Evolutionary conservation across 768 basidiomycete species (phyloP).

Genomic region (Boletus patriciae): DNA sequence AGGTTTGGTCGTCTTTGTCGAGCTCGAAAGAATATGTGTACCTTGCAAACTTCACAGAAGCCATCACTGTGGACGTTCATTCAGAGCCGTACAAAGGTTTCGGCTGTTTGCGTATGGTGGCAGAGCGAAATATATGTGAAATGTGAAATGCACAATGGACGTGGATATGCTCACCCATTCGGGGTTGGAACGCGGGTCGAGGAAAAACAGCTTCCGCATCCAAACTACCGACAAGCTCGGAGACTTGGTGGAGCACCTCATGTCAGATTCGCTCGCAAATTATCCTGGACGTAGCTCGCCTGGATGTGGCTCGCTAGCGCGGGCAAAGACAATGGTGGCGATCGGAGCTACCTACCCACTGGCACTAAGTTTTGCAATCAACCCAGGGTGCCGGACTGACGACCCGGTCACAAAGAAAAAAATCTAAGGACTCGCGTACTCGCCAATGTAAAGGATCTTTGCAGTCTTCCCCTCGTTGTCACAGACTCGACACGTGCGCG

Average conservation of each 20-base stretch:
- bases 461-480: neutral
- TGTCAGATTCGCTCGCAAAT: neutral
- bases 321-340: too few species aligned
- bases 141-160: neutral
- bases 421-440: neutral
- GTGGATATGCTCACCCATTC: neutral
- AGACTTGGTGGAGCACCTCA: neutral
- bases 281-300: neutral
- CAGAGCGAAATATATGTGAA: neutral
- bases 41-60: neutral
- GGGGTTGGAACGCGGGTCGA: neutral
- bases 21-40: neutral
- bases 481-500: neutral
- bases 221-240: neutral
- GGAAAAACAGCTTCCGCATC: neutral
- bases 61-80: neutral
- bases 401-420: too few species aligned
- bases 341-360: neutral
- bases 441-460: too few species aligned
- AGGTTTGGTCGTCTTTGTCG: neutral
- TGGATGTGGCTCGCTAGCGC: too few species aligned
- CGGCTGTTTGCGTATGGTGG: neutral
- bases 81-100: neutral
- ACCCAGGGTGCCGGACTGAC: neutral
- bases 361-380: too few species aligned